Percentiles rank a stretch among this genome's conserved stretches.
Evolutionary conservation across 176 grass and related monocot species (phyloP).

Genomic region (bread wheat (Triticum aestivum)): DNA sequence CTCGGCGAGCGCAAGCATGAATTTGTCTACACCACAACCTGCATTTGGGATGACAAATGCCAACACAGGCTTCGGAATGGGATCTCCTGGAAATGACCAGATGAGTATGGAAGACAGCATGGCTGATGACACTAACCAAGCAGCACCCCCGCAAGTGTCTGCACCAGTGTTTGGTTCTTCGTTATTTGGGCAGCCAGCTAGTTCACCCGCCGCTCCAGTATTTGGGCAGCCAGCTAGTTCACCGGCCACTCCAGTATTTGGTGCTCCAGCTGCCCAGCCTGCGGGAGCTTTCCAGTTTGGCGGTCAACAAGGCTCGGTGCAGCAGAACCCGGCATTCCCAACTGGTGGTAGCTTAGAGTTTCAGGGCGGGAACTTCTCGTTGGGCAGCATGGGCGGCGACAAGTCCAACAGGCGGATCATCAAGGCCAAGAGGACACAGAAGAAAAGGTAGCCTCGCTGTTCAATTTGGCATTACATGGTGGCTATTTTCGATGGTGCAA

Average conservation of each 20-base stretch:
- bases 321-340: conserved; percentile 40
- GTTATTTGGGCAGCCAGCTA: conserved; percentile 47
- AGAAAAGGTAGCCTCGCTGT: conserved; percentile 36
- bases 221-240: conserved; percentile 46
- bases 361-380: conserved; percentile 57
- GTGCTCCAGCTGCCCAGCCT: conserved; percentile 33
- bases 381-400: conserved; percentile 52
- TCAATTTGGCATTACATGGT: neutral
- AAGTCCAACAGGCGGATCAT: conserved; percentile 56
- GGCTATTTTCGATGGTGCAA: neutral
- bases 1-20: conserved; percentile 32
- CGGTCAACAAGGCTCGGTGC: conserved; percentile 36
- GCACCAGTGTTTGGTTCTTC: conserved; percentile 45
- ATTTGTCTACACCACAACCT: conserved; percentile 36
- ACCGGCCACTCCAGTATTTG: conserved; percentile 32
- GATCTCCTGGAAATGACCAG: conserved; percentile 61
- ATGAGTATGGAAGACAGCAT: conserved; percentile 72
- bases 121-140: conserved; percentile 52
- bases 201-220: neutral
- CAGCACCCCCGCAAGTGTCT: conserved; percentile 14
- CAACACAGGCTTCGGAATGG: conserved; percentile 34
- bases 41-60: conserved; percentile 42
- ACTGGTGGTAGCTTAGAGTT: conserved; percentile 54
- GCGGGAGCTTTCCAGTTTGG: conserved; percentile 55
- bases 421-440: conserved; percentile 44